Evolutionary conservation across 768 basidiomycete species (phyloP), one percentile per base, ranked within the genome.

Genomic region (Albatrellus ellisii): DNA sequence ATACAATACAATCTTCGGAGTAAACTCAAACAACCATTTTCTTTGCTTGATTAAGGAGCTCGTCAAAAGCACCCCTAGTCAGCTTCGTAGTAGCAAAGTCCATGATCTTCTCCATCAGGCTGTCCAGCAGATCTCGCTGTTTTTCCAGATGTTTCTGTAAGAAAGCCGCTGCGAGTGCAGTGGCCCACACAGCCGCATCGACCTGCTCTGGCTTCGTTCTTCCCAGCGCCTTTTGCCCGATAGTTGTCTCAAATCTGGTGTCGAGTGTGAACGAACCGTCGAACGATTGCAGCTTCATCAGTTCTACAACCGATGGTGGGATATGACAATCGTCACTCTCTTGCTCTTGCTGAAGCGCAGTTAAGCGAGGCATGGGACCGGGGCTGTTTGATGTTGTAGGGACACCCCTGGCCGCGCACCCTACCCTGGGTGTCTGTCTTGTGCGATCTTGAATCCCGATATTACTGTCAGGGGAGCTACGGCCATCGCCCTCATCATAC

Each of bases 261-360:
- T 59, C 49, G 1, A 56, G 45, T 6, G 50, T 11, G 52, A 71
- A 77, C 1, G 72, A 72, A 0, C 75, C 75, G 39, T 75, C 68
- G 21, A 62, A 61, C 2, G 46, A 36, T 56, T 73, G 70, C 12
- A 67, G 44, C n/a, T 49, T 47, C 8, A 70, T 53, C 32, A 75
- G 52, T 4, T 56, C 42, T 12, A 65, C 46, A 4, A 68, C 61
- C 22, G 56, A 50, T 4, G 26, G 42, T 2, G 51, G 20, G 8
- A 65, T 34, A 0, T 52, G 49, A 14, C 27, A 34, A 44, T 47
- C 11, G 7, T 25, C 37, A 24, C n/a, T 63, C 9, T 59, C 57
- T 2, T 52, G 53, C n/a, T n/a, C n/a, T n/a, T n/a, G 6, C 57
- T 58, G 46, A 52, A 49, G 22, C 52, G 42, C 1, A 47, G 55